These are phyloP conservation scores for Blastocystis sp. DNA, from an alignment of 352 stramenopile species.

Conservation along the genomic window DNA sequence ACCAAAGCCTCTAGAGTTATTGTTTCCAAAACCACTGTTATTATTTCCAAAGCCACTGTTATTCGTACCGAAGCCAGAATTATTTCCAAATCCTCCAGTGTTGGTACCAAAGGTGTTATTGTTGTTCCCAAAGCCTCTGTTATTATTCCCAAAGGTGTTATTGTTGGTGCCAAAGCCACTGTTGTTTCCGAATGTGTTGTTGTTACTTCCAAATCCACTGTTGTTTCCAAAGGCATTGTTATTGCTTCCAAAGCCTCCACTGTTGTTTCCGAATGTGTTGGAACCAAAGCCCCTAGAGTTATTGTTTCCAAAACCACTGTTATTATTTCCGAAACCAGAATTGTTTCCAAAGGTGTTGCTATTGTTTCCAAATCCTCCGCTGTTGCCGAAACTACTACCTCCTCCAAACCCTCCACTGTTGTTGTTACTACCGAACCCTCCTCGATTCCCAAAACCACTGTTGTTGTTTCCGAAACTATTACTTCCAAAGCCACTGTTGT, in stretches of 20 bases:
- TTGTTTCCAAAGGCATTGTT: not conserved
- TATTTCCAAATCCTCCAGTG: not conserved
- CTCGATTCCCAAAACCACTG: not conserved
- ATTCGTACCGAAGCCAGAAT: conserved; percentile 3
- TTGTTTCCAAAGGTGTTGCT: not conserved
- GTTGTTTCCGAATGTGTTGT: not conserved
- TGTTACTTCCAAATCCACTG: conserved; percentile 1
- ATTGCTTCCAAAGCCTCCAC: not conserved
- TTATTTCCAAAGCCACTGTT: not conserved
- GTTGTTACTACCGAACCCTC: not conserved
- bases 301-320: not conserved
- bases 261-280: not conserved
- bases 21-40: not conserved
- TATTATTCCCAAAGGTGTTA: not conserved
- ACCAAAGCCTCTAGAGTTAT: not conserved
- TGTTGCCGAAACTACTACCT: not conserved
- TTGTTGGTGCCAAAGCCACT: not conserved
- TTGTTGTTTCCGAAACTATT: not conserved
- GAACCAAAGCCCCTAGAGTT: not conserved
- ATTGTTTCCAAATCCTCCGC: not conserved
- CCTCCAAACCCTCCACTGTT: not conserved
- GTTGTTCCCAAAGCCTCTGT: not conserved
- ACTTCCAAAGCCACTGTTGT: not conserved
- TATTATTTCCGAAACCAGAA: not conserved
- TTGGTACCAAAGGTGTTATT: not conserved